Percentiles rank a stretch among this genome's conserved stretches.
Evolutionary conservation across 2,329 filamentous ascomycete genomes (phyloP).

Genomic region (Pseudocercospora crystallina): DNA sequence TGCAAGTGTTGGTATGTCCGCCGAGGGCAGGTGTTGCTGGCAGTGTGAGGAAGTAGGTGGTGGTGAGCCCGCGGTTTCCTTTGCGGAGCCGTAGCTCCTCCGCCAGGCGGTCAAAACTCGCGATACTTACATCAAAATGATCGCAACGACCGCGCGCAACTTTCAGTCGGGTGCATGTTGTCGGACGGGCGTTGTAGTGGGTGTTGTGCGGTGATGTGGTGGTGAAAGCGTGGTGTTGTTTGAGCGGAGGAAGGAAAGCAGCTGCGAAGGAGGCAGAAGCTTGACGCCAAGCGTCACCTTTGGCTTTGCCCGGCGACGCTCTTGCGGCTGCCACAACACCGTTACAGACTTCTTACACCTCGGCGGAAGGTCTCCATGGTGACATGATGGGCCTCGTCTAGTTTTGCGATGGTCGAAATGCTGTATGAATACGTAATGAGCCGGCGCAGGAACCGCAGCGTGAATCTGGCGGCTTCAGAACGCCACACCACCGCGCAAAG

Average conservation of each 20-base stretch:
- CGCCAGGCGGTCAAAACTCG: constrained; percentile 1
- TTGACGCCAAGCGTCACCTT: constrained; percentile 8
- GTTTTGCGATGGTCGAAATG: not conserved
- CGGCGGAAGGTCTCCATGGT: not conserved
- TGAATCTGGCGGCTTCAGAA: not conserved
- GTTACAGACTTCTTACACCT: not conserved
- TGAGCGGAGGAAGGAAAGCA: constrained; percentile 4
- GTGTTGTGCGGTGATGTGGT: constrained; percentile 8
- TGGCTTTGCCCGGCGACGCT: not conserved
- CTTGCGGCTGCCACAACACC: not conserved
- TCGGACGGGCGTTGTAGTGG: not conserved
- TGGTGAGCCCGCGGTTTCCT: not conserved
- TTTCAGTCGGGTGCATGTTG: not conserved
- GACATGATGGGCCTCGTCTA: not conserved
- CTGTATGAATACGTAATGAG: not conserved
- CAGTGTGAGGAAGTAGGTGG: not conserved
- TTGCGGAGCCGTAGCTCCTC: constrained; percentile 1
- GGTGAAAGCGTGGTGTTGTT: constrained; percentile 1
- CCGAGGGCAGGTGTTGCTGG: not conserved
- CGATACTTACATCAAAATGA: not conserved
- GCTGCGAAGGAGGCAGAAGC: constrained; percentile 5
- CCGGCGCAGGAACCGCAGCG: not conserved
- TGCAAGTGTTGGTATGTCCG: constrained; percentile 1
- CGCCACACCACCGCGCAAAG: too few relatives aligned
- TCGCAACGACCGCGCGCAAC: too few relatives aligned